Evolutionary conservation across 805 yeast genomes (phyloP), one percentile per base, ranked within the genome.

Genomic region (Nakazawaea sp.): DNA sequence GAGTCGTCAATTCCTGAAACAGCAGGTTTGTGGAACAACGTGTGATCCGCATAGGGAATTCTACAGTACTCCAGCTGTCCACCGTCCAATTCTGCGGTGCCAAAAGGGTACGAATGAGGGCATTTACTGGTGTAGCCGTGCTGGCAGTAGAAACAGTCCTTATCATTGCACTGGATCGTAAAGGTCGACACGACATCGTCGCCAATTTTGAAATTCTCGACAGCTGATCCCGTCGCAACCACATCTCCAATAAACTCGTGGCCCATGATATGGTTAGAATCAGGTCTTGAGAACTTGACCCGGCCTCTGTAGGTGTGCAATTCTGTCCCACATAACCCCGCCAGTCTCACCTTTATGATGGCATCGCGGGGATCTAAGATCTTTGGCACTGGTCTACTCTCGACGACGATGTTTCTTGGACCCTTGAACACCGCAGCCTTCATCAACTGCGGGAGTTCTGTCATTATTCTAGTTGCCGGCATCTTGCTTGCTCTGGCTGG

Each of bases 11-110:
- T 51, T 3, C 48, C 48, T 32, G 48, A 47, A 1, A 43, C 43
- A 1, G 27, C 23, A 4, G 78, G 78, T 35, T 66, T 62, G 27
- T 58, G 66, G 36, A 63, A 59, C 46, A 77, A 52, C 1, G 77
- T 70, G 10, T 67, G 57, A 31, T 65, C 71, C 3, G 82, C 82
- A 42, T 56, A 62, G 7, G 83, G 82, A n/a, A 76, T 68, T 18
- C 75, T 50, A 12, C 74, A 75, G 45, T 66, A 76, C 49, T 77
- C 80, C 1, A 81, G 81, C 47, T 77, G 82, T 1, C 75, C 81
- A 1, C 82, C 83, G 42, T 74, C 71, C 15, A 75, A 55, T 0
- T 71, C 73, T 23, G 65, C 53, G 32, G 77, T 72, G 3, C 83
- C 83, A 53, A 76, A 76, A 11, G 78, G 75, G 47, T 64, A 69